phyloP scores from a whole-genome alignment of 441 rosid genomes.

The Melastoma candidum region DNA sequence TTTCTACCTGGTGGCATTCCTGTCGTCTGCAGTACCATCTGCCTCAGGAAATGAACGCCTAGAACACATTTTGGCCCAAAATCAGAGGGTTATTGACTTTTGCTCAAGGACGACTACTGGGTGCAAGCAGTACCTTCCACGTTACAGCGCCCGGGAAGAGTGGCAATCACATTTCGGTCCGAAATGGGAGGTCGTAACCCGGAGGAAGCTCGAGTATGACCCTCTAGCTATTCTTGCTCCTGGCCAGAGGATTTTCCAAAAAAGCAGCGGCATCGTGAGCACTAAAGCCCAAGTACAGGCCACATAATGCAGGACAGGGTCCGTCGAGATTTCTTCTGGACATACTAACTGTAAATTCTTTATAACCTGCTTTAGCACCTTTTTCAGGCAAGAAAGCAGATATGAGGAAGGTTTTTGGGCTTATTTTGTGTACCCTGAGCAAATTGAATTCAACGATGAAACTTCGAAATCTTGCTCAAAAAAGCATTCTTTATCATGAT shows the following conservation, averaged over 20 bases:
- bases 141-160: slow-evolving; percentile 47
- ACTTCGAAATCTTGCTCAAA: no score
- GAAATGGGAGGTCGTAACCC: slow-evolving; percentile 54
- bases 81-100: slow-evolving; percentile 46
- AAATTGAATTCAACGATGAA: neutral
- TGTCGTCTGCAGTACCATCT: slow-evolving; percentile 59
- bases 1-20: slow-evolving; percentile 63
- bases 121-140: slow-evolving; percentile 69
- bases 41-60: slow-evolving; percentile 44
- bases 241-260: slow-evolving; percentile 37
- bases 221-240: slow-evolving; percentile 78
- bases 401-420: slow-evolving; percentile 8
- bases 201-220: slow-evolving; percentile 63
- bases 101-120: slow-evolving; percentile 32
- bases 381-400: slow-evolving; percentile 2
- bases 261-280: slow-evolving; percentile 11
- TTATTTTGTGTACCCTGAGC: slow-evolving; percentile 11
- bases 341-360: slow-evolving; percentile 30
- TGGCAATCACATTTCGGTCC: slow-evolving; percentile 74
- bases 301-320: slow-evolving; percentile 11
- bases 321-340: slow-evolving; percentile 5
- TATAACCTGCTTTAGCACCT: neutral
- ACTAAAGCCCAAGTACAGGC: slow-evolving; percentile 14
- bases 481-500: no score
- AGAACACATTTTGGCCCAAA: slow-evolving; percentile 43